Evolutionary conservation across 2,329 filamentous ascomycete genomes (phyloP).

Genomic region (Camillea tinctor): DNA sequence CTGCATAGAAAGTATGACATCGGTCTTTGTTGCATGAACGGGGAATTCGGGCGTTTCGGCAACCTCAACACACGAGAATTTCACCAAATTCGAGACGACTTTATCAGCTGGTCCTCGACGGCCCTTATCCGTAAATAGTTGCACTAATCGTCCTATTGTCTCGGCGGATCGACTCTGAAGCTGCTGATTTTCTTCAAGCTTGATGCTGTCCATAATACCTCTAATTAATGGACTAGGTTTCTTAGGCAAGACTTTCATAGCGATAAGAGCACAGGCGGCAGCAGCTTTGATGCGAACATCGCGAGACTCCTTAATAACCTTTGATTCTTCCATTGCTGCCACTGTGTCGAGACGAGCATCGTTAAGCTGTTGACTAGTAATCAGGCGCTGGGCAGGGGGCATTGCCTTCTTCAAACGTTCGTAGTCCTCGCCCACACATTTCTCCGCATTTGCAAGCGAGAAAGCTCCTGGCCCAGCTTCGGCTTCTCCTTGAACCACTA

Average conservation of each 20-base stretch:
- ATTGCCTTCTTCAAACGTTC: slow-evolving; percentile 87
- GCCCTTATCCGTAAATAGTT: slow-evolving; percentile 76
- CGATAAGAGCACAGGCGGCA: slow-evolving; percentile 82
- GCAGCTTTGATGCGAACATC: slow-evolving; percentile 85
- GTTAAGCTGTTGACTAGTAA: slow-evolving; percentile 73
- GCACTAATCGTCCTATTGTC: slow-evolving; percentile 82
- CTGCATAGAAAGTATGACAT: slow-evolving; percentile 84
- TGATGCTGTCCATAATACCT: slow-evolving; percentile 97
- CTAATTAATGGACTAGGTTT: slow-evolving; percentile 93
- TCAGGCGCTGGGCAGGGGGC: slow-evolving; percentile 81
- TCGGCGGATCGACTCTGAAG: slow-evolving; percentile 83
- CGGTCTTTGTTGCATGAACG: slow-evolving; percentile 74
- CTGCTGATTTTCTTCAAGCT: slow-evolving; percentile 87
- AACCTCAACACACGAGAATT: slow-evolving; percentile 96
- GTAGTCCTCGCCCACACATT: slow-evolving; percentile 80
- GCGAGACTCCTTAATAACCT: slow-evolving; percentile 72
- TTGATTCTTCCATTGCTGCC: slow-evolving; percentile 76
- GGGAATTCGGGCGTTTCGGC: slow-evolving; percentile 96
- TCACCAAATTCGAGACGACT: slow-evolving; percentile 91
- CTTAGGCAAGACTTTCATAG: slow-evolving; percentile 85
- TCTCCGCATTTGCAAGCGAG: slow-evolving; percentile 82
- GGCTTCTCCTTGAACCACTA: slow-evolving; percentile 89
- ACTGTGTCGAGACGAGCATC: slow-evolving; percentile 73
- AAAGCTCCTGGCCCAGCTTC: slow-evolving; percentile 93
- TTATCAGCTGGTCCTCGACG: slow-evolving; percentile 89